Conservation (phyloP, 2,329 filamentous ascomycete genomes). For the Epichloe uncinata region DNA sequence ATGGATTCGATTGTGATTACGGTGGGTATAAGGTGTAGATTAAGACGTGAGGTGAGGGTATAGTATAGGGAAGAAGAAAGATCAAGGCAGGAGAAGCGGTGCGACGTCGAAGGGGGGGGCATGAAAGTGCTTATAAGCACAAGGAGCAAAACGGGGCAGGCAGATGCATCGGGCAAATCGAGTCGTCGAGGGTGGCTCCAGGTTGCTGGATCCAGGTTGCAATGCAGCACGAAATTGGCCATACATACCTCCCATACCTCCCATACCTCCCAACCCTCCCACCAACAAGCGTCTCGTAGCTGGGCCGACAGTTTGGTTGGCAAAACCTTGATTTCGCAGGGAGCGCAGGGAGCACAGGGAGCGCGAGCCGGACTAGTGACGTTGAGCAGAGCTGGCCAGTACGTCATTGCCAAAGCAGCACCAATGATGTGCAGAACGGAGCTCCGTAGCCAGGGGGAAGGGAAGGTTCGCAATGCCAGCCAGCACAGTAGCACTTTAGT, state of each 20-base stretch:
- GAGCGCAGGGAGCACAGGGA: too few relatives aligned
- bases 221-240: background rate
- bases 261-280: too few relatives aligned
- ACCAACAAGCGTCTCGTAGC: background rate
- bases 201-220: too few relatives aligned
- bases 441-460: constrained; percentile 4
- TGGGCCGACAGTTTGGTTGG: constrained; percentile 1
- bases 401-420: constrained; percentile 17
- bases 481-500: too few relatives aligned
- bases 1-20: constrained; percentile 11
- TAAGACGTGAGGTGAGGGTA: constrained; percentile 6
- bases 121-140: constrained; percentile 3
- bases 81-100: constrained; percentile 2
- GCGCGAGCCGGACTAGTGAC: constrained; percentile 13
- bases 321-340: background rate
- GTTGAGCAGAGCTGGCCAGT: constrained; percentile 19
- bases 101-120: background rate
- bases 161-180: background rate
- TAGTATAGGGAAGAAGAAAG: constrained; percentile 5
- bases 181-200: background rate
- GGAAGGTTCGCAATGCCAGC: too few relatives aligned
- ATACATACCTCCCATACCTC: background rate
- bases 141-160: background rate
- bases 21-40: constrained; percentile 7
- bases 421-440: constrained; percentile 3